phyloP scores from a whole-genome alignment of 768 basidiomycete genomes.

The Psilocybe cubensis region DNA sequence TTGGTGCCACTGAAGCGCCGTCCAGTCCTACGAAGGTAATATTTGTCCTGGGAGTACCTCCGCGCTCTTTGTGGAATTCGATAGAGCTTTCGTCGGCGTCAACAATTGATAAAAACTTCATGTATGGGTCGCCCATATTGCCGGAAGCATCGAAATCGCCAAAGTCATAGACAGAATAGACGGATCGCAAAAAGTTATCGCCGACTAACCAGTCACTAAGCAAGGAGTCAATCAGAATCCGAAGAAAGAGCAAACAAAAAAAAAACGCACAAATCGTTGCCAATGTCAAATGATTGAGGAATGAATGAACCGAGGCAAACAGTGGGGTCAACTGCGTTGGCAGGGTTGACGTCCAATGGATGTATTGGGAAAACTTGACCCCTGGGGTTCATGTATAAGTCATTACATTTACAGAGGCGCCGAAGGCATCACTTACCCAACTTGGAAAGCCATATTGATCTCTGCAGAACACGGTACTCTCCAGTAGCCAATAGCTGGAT shows the following conservation, averaged over 20 bases:
- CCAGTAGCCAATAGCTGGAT: constrained; percentile 62
- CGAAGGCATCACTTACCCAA: constrained; percentile 53
- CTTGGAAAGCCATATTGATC: constrained; percentile 79
- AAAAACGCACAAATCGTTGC: constrained; percentile 64
- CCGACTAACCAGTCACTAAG: constrained; percentile 81
- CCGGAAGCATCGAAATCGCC: constrained; percentile 73
- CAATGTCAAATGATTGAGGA: constrained; percentile 62
- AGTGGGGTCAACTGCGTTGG: constrained; percentile 42
- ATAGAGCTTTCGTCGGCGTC: constrained; percentile 70
- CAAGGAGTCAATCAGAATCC: constrained; percentile 9
- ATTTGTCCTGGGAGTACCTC: constrained; percentile 63
- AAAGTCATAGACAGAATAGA: constrained; percentile 85
- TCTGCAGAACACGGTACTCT: constrained; percentile 73
- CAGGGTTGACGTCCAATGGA: constrained; percentile 74
- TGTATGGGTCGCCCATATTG: constrained; percentile 75
- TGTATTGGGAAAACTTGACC: constrained; percentile 78
- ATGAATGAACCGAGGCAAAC: constrained; percentile 79
- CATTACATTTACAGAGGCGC: constrained; percentile 1
- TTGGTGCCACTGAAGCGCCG: constrained; percentile 40
- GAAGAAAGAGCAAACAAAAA: constrained; percentile 2
- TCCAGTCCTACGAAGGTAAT: constrained; percentile 68
- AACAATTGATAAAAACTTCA: constrained; percentile 72
- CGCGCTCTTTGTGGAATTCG: constrained; percentile 72
- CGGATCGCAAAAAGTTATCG: constrained; percentile 80
- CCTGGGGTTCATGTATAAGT: constrained; percentile 38